Base-by-base conservation (phyloP, 2,329 filamentous ascomycete species). In the Cercospora zeina region DNA sequence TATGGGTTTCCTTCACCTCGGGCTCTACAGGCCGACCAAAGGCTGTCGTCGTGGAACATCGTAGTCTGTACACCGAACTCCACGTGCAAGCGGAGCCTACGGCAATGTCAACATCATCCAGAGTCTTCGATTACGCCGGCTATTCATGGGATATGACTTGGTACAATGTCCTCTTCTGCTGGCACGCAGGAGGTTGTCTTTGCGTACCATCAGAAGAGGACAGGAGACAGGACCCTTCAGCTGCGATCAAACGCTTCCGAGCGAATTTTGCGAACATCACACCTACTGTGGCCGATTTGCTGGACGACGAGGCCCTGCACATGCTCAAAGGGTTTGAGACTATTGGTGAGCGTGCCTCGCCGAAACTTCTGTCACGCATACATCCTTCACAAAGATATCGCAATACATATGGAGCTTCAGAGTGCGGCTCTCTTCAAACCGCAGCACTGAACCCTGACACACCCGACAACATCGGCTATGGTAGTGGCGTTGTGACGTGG, bases 11-110 rank as follows among this genome's bases (percentile, higher is more conserved):
- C 8, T 63, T 65, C 42, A 67, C 62, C 9, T 61, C 57, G 8
- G 91, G 91, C 2, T 93, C 88, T 37, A 67, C 65, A 2, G 64
- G 64, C 9, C 54, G 19, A 34, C 62, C 64, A 1, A 66, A 66
- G 55, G 62, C 58, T n/a, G 56, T 59, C 13, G 58, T 67, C n/a
- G 61, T 62, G 3, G 65, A 67, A 49, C 65, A 67, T 24, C 59
- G 61, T 16, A 45, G 36, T 27, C n/a, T 57, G 5, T 54, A 53
- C 14, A 63, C 39, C 7, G 36, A 45, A 19, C 54, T 57, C 4
- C 54, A 45, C 16, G 3, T 42, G 21, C 54, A 42, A 45, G 54
- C 54, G 11, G 36, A 47, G 54, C 37, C 21, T 4, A 45, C 39
- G 2, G 39, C 34, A 10, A 36, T 57, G 21, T 45, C 36, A 10